A percentile compares a stretch with the other conserved stretches of the same genome.
Conservation (phyloP, 148 eudicot species). For the Chenopodium album region DNA sequence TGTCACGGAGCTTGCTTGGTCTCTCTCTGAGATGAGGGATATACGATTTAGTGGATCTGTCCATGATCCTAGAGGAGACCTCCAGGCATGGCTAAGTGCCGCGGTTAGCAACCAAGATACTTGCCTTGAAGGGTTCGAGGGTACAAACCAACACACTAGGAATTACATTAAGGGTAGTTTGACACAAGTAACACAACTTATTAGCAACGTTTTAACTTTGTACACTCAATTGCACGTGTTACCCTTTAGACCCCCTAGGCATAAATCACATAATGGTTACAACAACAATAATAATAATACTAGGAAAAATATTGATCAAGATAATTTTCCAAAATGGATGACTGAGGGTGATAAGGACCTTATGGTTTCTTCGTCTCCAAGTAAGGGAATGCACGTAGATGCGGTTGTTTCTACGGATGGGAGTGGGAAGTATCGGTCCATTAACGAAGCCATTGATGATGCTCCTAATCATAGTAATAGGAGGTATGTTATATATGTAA, state of each 20-base stretch:
- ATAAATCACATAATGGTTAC: conserved; percentile 14
- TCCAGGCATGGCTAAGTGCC: conserved; percentile 88
- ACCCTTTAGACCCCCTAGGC: conserved; percentile 56
- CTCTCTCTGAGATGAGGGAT: conserved; percentile 63
- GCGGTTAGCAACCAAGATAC: conserved; percentile 93
- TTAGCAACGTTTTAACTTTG: conserved; percentile 69
- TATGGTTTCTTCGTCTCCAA: conserved; percentile 30
- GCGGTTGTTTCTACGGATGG: conserved; percentile 70
- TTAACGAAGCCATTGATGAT: conserved; percentile 52
- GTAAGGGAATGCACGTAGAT: conserved; percentile 58
- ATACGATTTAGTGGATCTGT: conserved; percentile 25
- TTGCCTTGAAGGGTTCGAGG: conserved; percentile 92
- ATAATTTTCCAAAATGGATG: conserved; percentile 65
- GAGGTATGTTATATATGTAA: conserved; percentile 67
- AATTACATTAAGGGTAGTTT: conserved; percentile 65
- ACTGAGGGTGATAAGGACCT: conserved; percentile 62
- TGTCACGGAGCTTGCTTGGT: conserved; percentile 80
- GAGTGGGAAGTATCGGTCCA: conserved; percentile 51
- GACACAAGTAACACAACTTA: conserved; percentile 75
- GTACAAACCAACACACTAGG: conserved; percentile 49
- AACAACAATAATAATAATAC: background rate
- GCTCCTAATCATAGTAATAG: conserved; percentile 62
- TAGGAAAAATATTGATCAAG: conserved; percentile 8
- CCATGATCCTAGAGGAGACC: conserved; percentile 44
- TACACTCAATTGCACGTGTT: conserved; percentile 55